Conservation (phyloP, 2,329 filamentous ascomycete genomes). For the Sporothrix mexicana region DNA sequence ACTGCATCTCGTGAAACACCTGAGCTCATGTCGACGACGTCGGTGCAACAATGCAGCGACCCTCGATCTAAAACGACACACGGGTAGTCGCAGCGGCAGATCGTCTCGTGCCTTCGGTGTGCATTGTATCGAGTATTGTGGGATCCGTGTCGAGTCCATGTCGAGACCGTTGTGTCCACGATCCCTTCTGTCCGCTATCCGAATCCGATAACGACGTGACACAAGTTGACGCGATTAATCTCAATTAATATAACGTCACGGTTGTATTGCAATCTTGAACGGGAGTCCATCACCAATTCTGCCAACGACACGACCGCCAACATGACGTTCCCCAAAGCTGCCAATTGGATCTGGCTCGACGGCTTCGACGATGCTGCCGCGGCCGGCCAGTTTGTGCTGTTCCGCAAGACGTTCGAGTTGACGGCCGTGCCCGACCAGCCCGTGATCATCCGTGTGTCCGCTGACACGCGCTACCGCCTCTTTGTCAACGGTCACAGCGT, state of each 20-base stretch:
- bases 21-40: neutral
- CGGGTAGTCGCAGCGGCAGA: neutral
- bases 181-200: too few relatives aligned
- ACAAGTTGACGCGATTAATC: too few relatives aligned
- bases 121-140: too few relatives aligned
- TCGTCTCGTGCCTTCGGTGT: neutral
- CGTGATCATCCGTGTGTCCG: slow-evolving; percentile 39
- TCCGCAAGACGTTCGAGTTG: neutral
- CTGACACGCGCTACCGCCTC: slow-evolving; percentile 52
- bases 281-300: too few relatives aligned
- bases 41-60: slow-evolving; percentile 1
- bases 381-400: neutral
- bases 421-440: neutral
- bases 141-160: too few relatives aligned
- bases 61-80: too few relatives aligned
- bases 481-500: slow-evolving; percentile 46
- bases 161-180: too few relatives aligned
- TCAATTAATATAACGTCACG: neutral
- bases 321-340: neutral
- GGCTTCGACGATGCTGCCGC: neutral
- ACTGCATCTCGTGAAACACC: too few relatives aligned
- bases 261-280: too few relatives aligned
- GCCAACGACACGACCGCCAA: too few relatives aligned
- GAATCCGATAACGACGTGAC: too few relatives aligned
- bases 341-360: slow-evolving; percentile 9